Base-by-base conservation (phyloP, 148 eudicot genomes). In the Vaccinium myrtillus region DNA sequence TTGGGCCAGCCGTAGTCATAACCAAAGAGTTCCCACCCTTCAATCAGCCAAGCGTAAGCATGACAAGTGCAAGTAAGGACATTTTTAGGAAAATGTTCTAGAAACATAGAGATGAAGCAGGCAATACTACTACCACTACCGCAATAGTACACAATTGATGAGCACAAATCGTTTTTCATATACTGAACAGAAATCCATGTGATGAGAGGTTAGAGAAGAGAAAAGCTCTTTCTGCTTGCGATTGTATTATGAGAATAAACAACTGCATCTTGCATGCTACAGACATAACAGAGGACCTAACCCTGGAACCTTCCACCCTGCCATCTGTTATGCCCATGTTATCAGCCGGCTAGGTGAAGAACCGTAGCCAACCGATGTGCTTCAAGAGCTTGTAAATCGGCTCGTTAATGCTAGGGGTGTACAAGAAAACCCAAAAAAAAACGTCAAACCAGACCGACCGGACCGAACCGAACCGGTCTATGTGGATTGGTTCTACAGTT, bases 1-100 rank as follows among this genome's bases (percentile, higher is more conserved):
- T 83, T 80, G 91, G 94, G 82, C 90, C 90, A 6, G 90, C 88
- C 23, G 91, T 85, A 30, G 95, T 86, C 71, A 89, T 81, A 43
- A 88, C 90, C 84, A 88, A 27, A 39, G 98, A 77, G 88, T 90
- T 90, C 73, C 92, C 98, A 85, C 91, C 93, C 98, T 95, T 92
- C 80, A 86, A 78, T 27, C 6, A 32, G 80, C 87, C 76, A 77
- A 51, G 71, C 1, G n/a, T 50, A 67, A 82, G 77, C 19, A 76
- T 84, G 27, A 85, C 78, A 54, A 81, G 48, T 59, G 51, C 7
- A 10, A 36, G 7, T 14, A 48, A 81, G 16, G 14, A 23, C 25
- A 58, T 25, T 30, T 16, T n/a, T 11, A 36, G 5, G 80, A 5
- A 27, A 36, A 5, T 75, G 48, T 1, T 79, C 23, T 39, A 67